Evolutionary conservation across 2,329 filamentous ascomycete species (phyloP), one percentile per base, ranked within the genome.

Genomic region (Calonectria honghensis): DNA sequence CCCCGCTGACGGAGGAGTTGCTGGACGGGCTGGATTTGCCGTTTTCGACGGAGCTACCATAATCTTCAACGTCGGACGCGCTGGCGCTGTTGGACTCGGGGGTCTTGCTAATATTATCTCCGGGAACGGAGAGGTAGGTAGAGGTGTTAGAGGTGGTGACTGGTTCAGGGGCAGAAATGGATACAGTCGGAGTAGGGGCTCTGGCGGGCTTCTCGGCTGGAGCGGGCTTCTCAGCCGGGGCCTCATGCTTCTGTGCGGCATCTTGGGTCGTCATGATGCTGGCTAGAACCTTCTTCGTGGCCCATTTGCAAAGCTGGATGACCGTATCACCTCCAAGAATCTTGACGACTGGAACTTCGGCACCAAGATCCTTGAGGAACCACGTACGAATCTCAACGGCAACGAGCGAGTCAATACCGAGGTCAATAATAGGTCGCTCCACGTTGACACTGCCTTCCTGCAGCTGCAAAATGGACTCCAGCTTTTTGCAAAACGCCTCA

Each of bases 301-400:
- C 73, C 68, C 68, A 74, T 4, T 64, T 74, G 20, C 68, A 72
- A 14, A 74, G 61, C 31, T 73, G 71, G 16, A 73, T 37, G 27
- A 73, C 71, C 6, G 65, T 73, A 16, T 73, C 71, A 10, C 85
- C 85, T 1, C 80, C 78, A 2, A 82, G 45, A 24, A 83, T 76
- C 72, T 87, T 88, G 5, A 90, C 80, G 0, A 89, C 84, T 0
- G 88, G 85, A 0, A 90, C 82, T 59, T 89, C 85, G 0, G 86
- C 80, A 0, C 85, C 73, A 0, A 89, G 64, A 45, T 86, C 81
- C 72, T 88, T 88, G 24, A 85, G 54, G 75, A 90, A 88, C 89
- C 89, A 91, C 2, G 85, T 81, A 1, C 88, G 85, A 4, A 87
- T 86, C 84, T 81, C 80, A 10, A 83, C 81, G 1, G 82, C 80